These are phyloP conservation scores for Serpula lacrymans DNA, from an alignment of 768 basidiomycete genomes.

Conservation along the genomic window DNA sequence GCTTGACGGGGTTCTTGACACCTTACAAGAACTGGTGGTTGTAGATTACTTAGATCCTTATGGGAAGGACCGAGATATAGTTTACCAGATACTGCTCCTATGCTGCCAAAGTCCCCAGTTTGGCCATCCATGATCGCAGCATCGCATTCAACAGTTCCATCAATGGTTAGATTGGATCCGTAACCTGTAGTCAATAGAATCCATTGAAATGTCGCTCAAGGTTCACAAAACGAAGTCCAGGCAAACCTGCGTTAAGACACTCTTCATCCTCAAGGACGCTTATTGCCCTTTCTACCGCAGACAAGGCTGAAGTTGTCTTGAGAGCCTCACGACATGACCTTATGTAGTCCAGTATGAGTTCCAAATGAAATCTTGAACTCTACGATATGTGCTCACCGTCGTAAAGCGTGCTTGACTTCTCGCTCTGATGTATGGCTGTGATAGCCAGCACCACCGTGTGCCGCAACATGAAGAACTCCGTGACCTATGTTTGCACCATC, in stretches of 20 bases:
- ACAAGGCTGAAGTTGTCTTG: conserved; percentile 28
- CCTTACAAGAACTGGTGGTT: conserved; percentile 34
- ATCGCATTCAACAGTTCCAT: conserved; percentile 81
- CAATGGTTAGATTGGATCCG: conserved; percentile 74
- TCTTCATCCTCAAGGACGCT: conserved; percentile 61
- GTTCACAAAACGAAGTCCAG: not conserved
- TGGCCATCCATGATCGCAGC: conserved; percentile 65
- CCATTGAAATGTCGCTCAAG: not conserved
- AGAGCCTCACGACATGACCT: not conserved
- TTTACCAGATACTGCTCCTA: conserved; percentile 69
- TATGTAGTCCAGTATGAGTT: not conserved
- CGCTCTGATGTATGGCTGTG: conserved; percentile 48
- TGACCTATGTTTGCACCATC: too few species aligned
- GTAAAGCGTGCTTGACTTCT: conserved; percentile 52
- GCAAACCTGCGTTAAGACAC: conserved; percentile 65
- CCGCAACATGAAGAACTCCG: too few species aligned
- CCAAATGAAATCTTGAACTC: not conserved
- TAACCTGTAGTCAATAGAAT: conserved; percentile 41
- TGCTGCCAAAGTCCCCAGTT: conserved; percentile 57
- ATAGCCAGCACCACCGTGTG: conserved; percentile 79
- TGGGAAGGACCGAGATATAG: not conserved
- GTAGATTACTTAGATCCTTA: not conserved
- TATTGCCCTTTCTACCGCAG: conserved; percentile 54
- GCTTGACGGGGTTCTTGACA: conserved; percentile 64
- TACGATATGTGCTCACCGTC: conserved; percentile 45